Percentiles rank a stretch among this genome's conserved stretches.
Evolutionary conservation across 352 stramenopile species (phyloP).

Genomic region (Phytophthora boehmeriae): DNA sequence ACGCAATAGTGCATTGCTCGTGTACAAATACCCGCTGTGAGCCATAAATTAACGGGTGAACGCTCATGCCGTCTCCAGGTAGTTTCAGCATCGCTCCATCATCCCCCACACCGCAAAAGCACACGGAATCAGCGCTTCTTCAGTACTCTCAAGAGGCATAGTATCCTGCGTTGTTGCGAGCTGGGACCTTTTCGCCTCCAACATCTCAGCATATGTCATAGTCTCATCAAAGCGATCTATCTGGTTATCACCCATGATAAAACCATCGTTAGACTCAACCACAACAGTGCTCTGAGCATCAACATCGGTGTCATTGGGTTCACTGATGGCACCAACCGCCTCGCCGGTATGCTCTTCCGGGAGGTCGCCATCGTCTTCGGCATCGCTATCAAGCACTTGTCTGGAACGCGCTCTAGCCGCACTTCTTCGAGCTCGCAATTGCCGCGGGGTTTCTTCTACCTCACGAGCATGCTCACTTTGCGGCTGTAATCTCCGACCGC

Average conservation of each 20-base stretch:
- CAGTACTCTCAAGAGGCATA: constrained; percentile 29
- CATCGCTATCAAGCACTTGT: constrained; percentile 33
- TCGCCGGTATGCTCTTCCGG: constrained; percentile 5
- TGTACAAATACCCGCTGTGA: constrained; percentile 83
- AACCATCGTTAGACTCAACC: constrained; percentile 82
- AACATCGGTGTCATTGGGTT: constrained; percentile 19
- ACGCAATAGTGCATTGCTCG: constrained; percentile 86
- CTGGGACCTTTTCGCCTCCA: constrained; percentile 58
- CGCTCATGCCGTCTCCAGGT: constrained; percentile 76
- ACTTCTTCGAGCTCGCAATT: constrained; percentile 30
- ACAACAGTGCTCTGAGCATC: constrained; percentile 55
- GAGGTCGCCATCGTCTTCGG: constrained; percentile 29
- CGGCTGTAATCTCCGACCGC: constrained; percentile 43
- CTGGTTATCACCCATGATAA: constrained; percentile 85
- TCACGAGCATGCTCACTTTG: constrained; percentile 19
- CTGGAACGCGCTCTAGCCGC: constrained; percentile 29
- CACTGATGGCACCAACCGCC: constrained; percentile 10
- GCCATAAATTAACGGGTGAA: constrained; percentile 71
- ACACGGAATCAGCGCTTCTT: constrained; percentile 69
- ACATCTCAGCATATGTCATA: constrained; percentile 69
- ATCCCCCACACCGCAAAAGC: constrained; percentile 76
- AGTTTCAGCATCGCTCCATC: constrained; percentile 76
- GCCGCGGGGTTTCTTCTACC: constrained; percentile 29
- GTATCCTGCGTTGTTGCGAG: constrained; percentile 26
- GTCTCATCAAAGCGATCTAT: constrained; percentile 78